Evolutionary conservation across 2,329 filamentous ascomycete genomes (phyloP).

Genomic region (Septoria petroselini): DNA sequence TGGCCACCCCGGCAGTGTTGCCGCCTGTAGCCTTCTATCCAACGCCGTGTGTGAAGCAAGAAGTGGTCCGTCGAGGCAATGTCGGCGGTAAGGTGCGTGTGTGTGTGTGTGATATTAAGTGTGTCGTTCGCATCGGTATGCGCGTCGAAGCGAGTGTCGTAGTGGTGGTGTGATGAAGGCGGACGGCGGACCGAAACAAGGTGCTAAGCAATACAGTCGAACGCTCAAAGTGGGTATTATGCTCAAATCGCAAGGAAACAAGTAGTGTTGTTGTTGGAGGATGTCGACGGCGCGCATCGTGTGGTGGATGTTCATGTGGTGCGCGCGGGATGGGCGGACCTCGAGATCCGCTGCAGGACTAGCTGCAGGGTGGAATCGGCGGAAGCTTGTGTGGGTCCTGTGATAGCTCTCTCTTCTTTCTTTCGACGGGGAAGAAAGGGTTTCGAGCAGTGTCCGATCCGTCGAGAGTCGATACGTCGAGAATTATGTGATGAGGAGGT

Average conservation of each 20-base stretch:
- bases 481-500: background rate
- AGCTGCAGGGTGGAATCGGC: slow-evolving; percentile 13
- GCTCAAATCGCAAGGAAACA: slow-evolving; percentile 17
- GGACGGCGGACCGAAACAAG: slow-evolving; percentile 8
- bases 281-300: slow-evolving; percentile 8
- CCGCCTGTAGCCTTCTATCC: slow-evolving; percentile 22
- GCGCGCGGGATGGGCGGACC: slow-evolving; percentile 4
- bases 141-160: slow-evolving; percentile 3
- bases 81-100: slow-evolving; percentile 5
- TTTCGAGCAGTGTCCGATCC: slow-evolving; percentile 12
- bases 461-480: slow-evolving; percentile 5
- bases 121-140: background rate
- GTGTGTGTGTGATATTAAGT: slow-evolving; percentile 9
- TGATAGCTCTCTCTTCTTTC: background rate
- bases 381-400: slow-evolving; percentile 13
- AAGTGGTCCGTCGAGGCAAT: slow-evolving; percentile 16
- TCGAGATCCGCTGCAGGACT: slow-evolving; percentile 13
- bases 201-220: slow-evolving; percentile 19
- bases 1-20: slow-evolving; percentile 18
- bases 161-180: slow-evolving; percentile 2
- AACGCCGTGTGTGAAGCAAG: slow-evolving; percentile 21
- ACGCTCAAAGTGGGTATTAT: slow-evolving; percentile 28
- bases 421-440: slow-evolving; percentile 4
- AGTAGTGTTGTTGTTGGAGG: slow-evolving; percentile 7
- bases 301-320: slow-evolving; percentile 14